Percentiles rank a stretch among this genome's conserved stretches.
These are phyloP conservation scores for Lactarius sanguifluus DNA, from an alignment of 768 basidiomycete species.

Conservation along the genomic window DNA sequence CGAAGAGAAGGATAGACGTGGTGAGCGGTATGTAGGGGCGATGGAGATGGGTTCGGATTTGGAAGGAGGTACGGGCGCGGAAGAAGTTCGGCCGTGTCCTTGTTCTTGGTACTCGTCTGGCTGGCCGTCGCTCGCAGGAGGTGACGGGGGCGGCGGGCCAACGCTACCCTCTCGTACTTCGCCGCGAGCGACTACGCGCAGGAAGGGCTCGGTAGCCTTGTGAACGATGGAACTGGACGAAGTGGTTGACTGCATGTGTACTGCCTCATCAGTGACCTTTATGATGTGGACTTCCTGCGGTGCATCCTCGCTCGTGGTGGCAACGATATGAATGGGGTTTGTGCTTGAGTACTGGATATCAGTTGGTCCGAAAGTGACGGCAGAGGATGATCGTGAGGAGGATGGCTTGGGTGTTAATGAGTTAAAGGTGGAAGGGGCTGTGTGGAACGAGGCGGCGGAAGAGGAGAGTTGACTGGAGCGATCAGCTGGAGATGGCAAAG, in stretches of 20 bases:
- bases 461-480: conserved; percentile 21
- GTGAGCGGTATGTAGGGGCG: conserved; percentile 6
- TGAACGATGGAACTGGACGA: conserved; percentile 38
- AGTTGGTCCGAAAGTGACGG: conserved; percentile 17
- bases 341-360: conserved; percentile 25
- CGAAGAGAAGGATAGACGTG: conserved; percentile 23
- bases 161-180: conserved; percentile 32
- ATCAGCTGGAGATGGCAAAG: conserved; percentile 18
- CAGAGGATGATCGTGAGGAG: conserved; percentile 28
- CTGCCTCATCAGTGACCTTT: conserved; percentile 51
- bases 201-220: conserved; percentile 39
- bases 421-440: conserved; percentile 16
- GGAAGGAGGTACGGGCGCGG: conserved; percentile 10
- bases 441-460: conserved; percentile 24
- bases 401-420: conserved; percentile 17
- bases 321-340: conserved; percentile 39
- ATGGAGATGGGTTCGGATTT: conserved; percentile 16
- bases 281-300: conserved; percentile 55
- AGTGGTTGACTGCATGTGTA: conserved; percentile 44
- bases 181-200: conserved; percentile 34
- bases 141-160: conserved; percentile 62
- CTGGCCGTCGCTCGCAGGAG: conserved; percentile 44
- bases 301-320: conserved; percentile 33
- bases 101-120: conserved; percentile 24
- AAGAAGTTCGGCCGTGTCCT: background rate